Evolutionary conservation across 345 rosid species (phyloP), one percentile per base, ranked within the genome.

Genomic region (Clausena lansium): DNA sequence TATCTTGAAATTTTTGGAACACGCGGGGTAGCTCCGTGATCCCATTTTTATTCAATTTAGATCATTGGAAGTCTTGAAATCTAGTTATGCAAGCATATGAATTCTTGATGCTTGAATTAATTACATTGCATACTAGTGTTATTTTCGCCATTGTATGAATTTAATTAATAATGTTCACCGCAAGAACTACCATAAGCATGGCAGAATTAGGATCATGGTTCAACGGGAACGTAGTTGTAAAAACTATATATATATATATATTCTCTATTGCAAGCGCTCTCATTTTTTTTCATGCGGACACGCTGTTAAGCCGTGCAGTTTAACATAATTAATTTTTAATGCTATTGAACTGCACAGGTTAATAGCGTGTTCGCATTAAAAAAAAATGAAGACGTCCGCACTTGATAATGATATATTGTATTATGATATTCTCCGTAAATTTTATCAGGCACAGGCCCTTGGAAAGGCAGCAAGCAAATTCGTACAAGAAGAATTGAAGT

Each of bases 401-500:
- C 32, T 2, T 30, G 2, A 30, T 30, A 30, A 30, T 30, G 32
- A 30, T 30, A 30, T 30, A 30, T 30, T 30, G 1, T 30, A 30
- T 35, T 35, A 0, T 35, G 47, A 13, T 47, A 19, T 11, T 57
- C 24, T 39, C 8, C 0, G 6, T 67, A 67, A 35, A 58, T 45
- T 77, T 73, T n/a, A 14, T 70, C 81, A 93, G 98, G 97, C 97
- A 4, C 84, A 86, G 38, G 89, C 77, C n/a, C 84, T 93, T 13
- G 96, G 96, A 24, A 89, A 83, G 78, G 83, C 87, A 0, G 93
- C 88, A 1, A 91, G 93, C 73, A 68, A 72, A 32, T 91, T 89
- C 80, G 76, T 88, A 9, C 85, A 81, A 77, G 81, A 87, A 67
- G 90, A 89, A 2, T 76, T 90, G 87, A 88, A 85, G 84, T 87